phyloP scores from a whole-genome alignment of 2,329 filamentous ascomycete genomes.

The Colletotrichum musicola region DNA sequence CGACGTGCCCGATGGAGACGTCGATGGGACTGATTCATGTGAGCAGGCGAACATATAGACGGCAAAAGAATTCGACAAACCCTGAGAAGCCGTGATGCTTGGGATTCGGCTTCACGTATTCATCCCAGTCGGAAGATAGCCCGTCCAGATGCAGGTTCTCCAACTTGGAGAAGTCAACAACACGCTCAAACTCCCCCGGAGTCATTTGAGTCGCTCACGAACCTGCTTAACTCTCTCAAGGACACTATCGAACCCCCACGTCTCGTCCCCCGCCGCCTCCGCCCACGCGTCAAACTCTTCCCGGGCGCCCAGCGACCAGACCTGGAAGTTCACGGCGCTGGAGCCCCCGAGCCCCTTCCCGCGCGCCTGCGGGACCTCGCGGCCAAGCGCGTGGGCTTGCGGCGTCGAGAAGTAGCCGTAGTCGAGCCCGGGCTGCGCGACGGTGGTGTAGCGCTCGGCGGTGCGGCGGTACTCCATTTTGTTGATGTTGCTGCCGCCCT shows the following conservation, averaged over 20 bases:
- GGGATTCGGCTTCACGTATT: slow-evolving; percentile 14
- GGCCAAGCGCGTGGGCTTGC: slow-evolving; percentile 57
- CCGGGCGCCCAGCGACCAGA: slow-evolving; percentile 65
- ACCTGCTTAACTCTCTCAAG: slow-evolving; percentile 20
- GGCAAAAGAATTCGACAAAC: neutral
- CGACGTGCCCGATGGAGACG: slow-evolving; percentile 23
- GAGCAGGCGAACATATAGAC: neutral
- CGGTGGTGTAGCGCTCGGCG: slow-evolving; percentile 64
- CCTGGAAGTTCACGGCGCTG: slow-evolving; percentile 67
- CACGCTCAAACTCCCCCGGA: too few species aligned
- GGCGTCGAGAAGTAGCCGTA: slow-evolving; percentile 65
- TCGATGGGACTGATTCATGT: slow-evolving; percentile 19
- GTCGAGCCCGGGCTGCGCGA: slow-evolving; percentile 62
- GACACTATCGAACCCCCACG: slow-evolving; percentile 47
- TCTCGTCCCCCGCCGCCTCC: slow-evolving; percentile 64
- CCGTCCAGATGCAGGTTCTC: slow-evolving; percentile 24
- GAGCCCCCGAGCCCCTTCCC: slow-evolving; percentile 65
- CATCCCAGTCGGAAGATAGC: slow-evolving; percentile 15
- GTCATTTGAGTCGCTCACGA: too few species aligned
- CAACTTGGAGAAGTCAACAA: slow-evolving; percentile 1
- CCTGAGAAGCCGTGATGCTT: slow-evolving; percentile 22
- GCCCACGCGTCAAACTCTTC: slow-evolving; percentile 76
- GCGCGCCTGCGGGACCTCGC: slow-evolving; percentile 61
- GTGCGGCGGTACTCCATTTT: slow-evolving; percentile 62
- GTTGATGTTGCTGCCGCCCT: slow-evolving; percentile 67